These are phyloP conservation scores for Schizochytrium sp. DNA, from an alignment of 108 stramenopile genomes.

Conservation along the genomic window DNA sequence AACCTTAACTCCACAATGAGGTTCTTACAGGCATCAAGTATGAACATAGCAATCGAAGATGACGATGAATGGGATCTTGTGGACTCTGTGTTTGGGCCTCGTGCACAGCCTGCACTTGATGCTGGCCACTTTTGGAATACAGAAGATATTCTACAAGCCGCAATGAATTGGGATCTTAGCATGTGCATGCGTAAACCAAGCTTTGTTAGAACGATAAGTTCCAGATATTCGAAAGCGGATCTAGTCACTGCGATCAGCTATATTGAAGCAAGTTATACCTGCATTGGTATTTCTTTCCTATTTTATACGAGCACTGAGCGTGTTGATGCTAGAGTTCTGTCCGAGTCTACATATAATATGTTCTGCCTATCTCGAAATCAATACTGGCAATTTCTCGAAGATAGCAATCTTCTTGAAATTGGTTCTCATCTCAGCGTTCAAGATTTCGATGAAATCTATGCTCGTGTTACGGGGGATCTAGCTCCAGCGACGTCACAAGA, in stretches of 20 bases:
- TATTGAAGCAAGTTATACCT: neutral
- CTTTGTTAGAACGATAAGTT: conserved; percentile 8
- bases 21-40: conserved; percentile 21
- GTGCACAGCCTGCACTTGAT: neutral
- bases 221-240: conserved; percentile 1
- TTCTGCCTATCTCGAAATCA: conserved; percentile 29
- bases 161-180: conserved; percentile 20
- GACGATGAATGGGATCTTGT: conserved; percentile 55
- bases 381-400: conserved; percentile 56
- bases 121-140: conserved; percentile 26
- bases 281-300: neutral
- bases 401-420: neutral
- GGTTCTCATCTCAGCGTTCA: conserved; percentile 11
- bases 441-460: conserved; percentile 52
- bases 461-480: neutral
- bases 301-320: conserved; percentile 56
- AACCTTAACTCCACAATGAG: conserved; percentile 7
- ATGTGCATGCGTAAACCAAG: conserved; percentile 52
- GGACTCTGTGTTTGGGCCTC: conserved; percentile 11
- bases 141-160: neutral
- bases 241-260: conserved; percentile 30
- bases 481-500: neutral
- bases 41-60: conserved; percentile 23
- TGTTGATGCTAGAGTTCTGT: neutral
- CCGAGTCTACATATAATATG: conserved; percentile 25